Conservation (phyloP, 73 alveolate species). For the Paraurostyla sp. region DNA sequence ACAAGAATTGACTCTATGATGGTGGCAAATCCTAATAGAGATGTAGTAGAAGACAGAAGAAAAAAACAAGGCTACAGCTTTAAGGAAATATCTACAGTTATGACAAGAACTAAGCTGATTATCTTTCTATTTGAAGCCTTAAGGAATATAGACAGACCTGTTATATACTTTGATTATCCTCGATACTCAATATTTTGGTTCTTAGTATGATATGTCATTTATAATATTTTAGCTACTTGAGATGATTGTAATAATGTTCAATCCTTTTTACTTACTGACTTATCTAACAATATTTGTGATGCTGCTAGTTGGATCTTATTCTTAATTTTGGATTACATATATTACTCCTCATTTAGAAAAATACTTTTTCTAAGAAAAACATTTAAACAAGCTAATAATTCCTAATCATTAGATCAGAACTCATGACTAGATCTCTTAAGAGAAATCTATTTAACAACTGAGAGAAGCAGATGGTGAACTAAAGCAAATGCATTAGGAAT, state of each 20-base stretch:
- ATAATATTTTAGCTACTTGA: conserved; percentile 25
- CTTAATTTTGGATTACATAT: conserved; percentile 1
- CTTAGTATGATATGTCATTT: not conserved
- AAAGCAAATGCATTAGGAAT: conserved; percentile 38
- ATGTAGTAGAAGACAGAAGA: conserved; percentile 56
- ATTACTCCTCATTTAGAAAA: not conserved
- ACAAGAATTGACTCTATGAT: conserved; percentile 59
- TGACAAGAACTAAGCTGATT: conserved; percentile 52
- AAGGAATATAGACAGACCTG: conserved; percentile 40
- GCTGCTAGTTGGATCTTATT: conserved; percentile 40
- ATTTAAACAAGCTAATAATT: not conserved
- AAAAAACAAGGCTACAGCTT: conserved; percentile 34
- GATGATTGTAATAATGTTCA: not conserved
- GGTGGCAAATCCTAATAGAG: conserved; percentile 65
- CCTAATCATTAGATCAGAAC: conserved; percentile 19
- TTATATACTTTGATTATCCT: conserved; percentile 67
- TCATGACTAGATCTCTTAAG: conserved; percentile 29
- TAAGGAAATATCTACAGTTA: conserved; percentile 53
- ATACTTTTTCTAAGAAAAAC: conserved; percentile 42
- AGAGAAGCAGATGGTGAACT: conserved; percentile 52
- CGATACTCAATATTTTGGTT: conserved; percentile 57
- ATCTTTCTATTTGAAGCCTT: conserved; percentile 28
- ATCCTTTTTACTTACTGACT: conserved; percentile 53
- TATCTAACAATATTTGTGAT: conserved; percentile 37
- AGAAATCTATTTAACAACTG: not conserved